Conservation (phyloP, 1,139 yeast genomes). For the Yamadazyma jaroonii region DNA sequence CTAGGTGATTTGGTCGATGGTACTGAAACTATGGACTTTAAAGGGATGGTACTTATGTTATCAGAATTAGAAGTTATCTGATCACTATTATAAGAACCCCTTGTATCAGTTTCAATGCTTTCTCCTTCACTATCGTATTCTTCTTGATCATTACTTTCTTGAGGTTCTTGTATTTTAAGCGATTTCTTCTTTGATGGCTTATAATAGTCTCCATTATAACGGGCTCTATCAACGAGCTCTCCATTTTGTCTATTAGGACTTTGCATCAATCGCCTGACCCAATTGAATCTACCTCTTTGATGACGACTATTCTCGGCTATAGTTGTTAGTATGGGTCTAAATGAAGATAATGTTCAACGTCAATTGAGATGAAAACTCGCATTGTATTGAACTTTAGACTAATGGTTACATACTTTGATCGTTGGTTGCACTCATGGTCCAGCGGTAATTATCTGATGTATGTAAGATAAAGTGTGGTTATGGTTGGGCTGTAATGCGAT, state of each 20-base stretch:
- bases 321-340: constrained; percentile 8
- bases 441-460: too few relatives aligned
- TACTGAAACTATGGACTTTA: constrained; percentile 48
- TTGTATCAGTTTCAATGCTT: constrained; percentile 7
- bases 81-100: constrained; percentile 13
- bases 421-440: neutral
- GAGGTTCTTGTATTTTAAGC: constrained; percentile 5
- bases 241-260: constrained; percentile 30
- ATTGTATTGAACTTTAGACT: too few relatives aligned
- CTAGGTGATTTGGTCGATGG: constrained; percentile 49
- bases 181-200: constrained; percentile 5
- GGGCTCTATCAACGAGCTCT: constrained; percentile 1
- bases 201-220: constrained; percentile 11
- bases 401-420: constrained; percentile 1
- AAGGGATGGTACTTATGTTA: constrained; percentile 48
- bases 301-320: constrained; percentile 16
- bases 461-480: too few relatives aligned
- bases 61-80: constrained; percentile 20
- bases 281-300: constrained; percentile 37
- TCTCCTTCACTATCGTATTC: neutral
- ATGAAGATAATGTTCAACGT: too few relatives aligned
- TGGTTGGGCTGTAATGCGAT: too few relatives aligned
- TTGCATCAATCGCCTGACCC: constrained; percentile 49
- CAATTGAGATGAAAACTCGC: too few relatives aligned
- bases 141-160: neutral